Evolutionary conservation across 805 yeast species (phyloP).

Genomic region (Candida ipomoeae): DNA sequence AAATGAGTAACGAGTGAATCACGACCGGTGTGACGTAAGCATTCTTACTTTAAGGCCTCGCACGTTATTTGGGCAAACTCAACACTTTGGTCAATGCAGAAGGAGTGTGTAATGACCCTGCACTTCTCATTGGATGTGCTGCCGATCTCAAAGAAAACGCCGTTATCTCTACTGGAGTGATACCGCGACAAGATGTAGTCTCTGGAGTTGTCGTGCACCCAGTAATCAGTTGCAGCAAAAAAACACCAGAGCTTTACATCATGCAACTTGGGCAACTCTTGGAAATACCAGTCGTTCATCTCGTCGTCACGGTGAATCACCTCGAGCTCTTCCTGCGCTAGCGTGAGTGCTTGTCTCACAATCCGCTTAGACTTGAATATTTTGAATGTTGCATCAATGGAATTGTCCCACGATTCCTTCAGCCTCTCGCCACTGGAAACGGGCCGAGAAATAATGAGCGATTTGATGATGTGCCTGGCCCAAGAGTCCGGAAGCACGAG

Average conservation of each 20-base stretch:
- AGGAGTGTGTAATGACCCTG: constrained; percentile 49
- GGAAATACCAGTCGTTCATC: constrained; percentile 48
- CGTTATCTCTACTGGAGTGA: constrained; percentile 24
- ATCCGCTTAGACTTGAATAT: constrained; percentile 41
- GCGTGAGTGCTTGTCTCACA: constrained; percentile 49
- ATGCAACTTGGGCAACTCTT: constrained; percentile 19
- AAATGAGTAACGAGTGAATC: not conserved
- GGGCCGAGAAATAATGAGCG: constrained; percentile 25
- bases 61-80: constrained; percentile 45
- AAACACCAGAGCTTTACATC: constrained; percentile 47
- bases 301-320: constrained; percentile 46
- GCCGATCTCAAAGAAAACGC: constrained; percentile 29
- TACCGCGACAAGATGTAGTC: constrained; percentile 38
- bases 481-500: constrained; percentile 24
- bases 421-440: constrained; percentile 15
- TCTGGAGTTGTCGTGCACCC: constrained; percentile 57
- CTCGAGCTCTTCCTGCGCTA: constrained; percentile 60
- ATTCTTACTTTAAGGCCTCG: constrained; percentile 13
- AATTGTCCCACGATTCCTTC: constrained; percentile 31
- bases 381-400: constrained; percentile 39
- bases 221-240: constrained; percentile 58
- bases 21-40: not conserved
- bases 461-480: constrained; percentile 22
- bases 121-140: constrained; percentile 23
- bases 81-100: constrained; percentile 55